Conservation (phyloP, 2,329 filamentous ascomycete species). For the Colletotrichum sp. region DNA sequence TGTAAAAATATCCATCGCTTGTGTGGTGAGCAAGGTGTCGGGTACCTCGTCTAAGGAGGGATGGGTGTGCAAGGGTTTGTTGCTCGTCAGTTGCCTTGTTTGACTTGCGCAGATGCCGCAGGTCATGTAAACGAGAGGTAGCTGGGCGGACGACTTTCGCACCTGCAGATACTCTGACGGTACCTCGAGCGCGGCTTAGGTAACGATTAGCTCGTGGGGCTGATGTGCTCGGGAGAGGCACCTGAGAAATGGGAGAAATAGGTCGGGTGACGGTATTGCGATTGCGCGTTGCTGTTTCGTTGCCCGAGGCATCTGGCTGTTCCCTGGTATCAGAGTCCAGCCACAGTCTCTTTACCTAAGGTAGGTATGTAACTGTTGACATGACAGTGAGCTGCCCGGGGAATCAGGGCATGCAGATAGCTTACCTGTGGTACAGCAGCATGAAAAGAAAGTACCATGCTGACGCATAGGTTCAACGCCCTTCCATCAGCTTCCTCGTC, state of each 20-base stretch:
- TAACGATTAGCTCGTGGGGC: constrained; percentile 14
- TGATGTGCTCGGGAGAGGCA: neutral
- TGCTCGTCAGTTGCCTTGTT: neutral
- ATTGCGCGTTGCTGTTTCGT: neutral
- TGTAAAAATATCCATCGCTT: neutral
- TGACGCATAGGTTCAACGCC: neutral
- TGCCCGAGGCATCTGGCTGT: neutral
- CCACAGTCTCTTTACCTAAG: neutral
- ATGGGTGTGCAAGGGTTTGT: neutral
- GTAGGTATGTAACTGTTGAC: neutral
- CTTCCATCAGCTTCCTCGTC: constrained; percentile 2
- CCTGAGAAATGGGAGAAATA: neutral
- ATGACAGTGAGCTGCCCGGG: neutral
- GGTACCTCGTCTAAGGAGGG: neutral
- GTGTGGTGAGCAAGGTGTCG: neutral
- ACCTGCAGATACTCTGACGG: neutral
- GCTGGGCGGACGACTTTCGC: neutral
- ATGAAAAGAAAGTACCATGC: neutral
- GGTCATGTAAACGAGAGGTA: neutral
- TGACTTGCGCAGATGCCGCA: constrained; percentile 1
- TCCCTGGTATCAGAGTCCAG: neutral
- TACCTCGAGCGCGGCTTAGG: neutral
- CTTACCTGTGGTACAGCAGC: neutral
- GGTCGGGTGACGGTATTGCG: neutral
- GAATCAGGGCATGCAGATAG: neutral